Evolutionary conservation across 2,329 filamentous ascomycete genomes (phyloP), one percentile per base, ranked within the genome.

Genomic region (Ambrosiella beaveri): DNA sequence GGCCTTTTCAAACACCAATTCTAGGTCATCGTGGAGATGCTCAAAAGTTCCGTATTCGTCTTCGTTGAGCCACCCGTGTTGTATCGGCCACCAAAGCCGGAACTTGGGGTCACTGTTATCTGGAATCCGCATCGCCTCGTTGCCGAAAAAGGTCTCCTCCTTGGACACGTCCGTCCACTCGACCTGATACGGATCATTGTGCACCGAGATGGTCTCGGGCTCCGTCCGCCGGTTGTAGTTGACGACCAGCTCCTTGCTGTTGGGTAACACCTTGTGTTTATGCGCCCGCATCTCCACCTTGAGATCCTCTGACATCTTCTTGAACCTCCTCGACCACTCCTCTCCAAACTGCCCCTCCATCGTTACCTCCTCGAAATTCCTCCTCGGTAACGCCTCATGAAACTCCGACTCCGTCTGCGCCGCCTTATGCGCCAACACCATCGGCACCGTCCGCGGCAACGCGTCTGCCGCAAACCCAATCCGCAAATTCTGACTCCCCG

Each of bases 401-500:
- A 88, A 84, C 66, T 97, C 88, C 13, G 86, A 84, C 71, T 98
- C 93, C 60, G 83, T 90, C 65, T 83, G 79, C 6, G 79, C 74
- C 64, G 86, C 86, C 66, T 83, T 87, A 39, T 85, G 83, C 19
- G 91, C 93, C 62, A 97, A 84, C 1, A 88, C 84, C 86, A 95
- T 96, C 4, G 93, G 91, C 45, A 97, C 81, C 1, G 89, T 94
- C 71, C 93, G 95, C 6, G 93, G 93, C 4, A 98, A 74, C 5
- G 90, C 91, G 71, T 98, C 93, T 65, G 87, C 95, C n/a, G 91
- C 90, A 61, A 97, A 82, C 0, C 93, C 93, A 65, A 98, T 90
- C 53, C 93, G 82, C 62, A 98, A 73, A 63, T 97, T 97, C 70
- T 97, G 91, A 67, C 91, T 97, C 37, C 93, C 93, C 1, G 91